Conservation (phyloP, 1,284 basidiomycete species). For the Peniophora sp. region DNA sequence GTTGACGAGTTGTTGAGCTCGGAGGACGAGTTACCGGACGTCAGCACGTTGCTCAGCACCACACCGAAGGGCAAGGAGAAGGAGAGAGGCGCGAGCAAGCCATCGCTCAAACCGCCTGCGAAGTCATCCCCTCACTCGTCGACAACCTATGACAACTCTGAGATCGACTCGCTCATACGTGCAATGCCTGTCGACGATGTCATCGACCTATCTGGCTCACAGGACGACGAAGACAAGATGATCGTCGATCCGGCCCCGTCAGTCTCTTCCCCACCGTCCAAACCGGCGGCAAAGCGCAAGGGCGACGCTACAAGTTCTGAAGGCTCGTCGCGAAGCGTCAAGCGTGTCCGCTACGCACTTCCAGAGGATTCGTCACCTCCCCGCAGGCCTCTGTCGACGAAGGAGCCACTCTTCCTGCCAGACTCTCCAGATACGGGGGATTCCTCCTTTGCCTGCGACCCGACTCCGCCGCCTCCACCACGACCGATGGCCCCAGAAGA, state of each 20-base stretch:
- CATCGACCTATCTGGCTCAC: slow-evolving; percentile 1
- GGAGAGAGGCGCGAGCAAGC: background rate
- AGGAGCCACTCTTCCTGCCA: slow-evolving; percentile 2
- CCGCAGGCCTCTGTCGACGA: background rate
- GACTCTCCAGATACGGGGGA: slow-evolving; percentile 10
- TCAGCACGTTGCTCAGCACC: slow-evolving; percentile 19
- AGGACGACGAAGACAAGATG: too few species aligned
- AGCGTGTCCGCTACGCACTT: background rate
- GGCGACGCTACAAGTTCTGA: too few species aligned
- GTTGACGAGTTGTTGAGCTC: slow-evolving; percentile 13
- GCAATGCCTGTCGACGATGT: slow-evolving; percentile 12
- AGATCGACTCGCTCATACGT: slow-evolving; percentile 28
- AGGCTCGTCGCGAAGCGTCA: too few species aligned
- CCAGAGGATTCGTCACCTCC: background rate
- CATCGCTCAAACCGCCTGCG: too few species aligned
- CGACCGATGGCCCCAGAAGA: background rate
- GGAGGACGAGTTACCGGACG: slow-evolving; percentile 33
- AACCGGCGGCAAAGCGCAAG: too few species aligned
- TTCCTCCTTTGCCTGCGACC: background rate
- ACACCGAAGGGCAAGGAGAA: background rate
- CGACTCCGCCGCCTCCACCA: background rate
- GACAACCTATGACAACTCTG: slow-evolving; percentile 29
- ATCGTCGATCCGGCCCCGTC: too few species aligned
- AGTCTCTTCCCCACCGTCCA: too few species aligned
- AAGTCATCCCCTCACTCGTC: slow-evolving; percentile 12